These are phyloP conservation scores for Lipomyces yamanashiensis DNA, from an alignment of 805 yeast genomes.

Conservation along the genomic window DNA sequence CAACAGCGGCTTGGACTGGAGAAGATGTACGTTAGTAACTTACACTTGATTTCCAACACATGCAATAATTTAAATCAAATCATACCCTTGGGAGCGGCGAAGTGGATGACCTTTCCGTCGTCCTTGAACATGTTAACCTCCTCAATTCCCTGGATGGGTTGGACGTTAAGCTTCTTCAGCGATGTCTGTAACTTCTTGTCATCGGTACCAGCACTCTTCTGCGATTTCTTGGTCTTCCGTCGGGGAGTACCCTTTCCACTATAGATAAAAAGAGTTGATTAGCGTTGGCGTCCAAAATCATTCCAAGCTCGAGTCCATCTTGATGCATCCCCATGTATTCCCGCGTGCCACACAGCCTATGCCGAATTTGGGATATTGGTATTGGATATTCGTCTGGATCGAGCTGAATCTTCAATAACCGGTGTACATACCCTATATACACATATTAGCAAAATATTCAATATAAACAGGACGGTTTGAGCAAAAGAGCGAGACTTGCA, in stretches of 20 bases:
- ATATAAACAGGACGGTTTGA: too few species aligned
- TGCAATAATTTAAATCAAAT: not conserved
- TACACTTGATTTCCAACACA: not conserved
- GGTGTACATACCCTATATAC: too few species aligned
- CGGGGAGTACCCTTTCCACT: conserved; percentile 70
- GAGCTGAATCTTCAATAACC: too few species aligned
- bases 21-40: not conserved
- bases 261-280: not conserved
- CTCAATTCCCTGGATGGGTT: conserved; percentile 85
- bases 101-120: conserved; percentile 94
- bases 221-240: conserved; percentile 83
- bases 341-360: too few species aligned
- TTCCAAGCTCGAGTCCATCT: not conserved
- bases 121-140: conserved; percentile 98
- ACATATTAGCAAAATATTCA: too few species aligned
- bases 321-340: not conserved
- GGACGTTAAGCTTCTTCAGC: conserved; percentile 85
- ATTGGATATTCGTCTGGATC: too few species aligned
- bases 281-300: not conserved
- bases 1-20: conserved; percentile 83
- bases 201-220: conserved; percentile 67
- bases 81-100: conserved; percentile 79
- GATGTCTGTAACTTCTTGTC: conserved; percentile 90
- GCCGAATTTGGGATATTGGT: too few species aligned
- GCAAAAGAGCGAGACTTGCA: too few species aligned